Conservation (phyloP, 345 rosid species). For the Lepidium sativum region DNA sequence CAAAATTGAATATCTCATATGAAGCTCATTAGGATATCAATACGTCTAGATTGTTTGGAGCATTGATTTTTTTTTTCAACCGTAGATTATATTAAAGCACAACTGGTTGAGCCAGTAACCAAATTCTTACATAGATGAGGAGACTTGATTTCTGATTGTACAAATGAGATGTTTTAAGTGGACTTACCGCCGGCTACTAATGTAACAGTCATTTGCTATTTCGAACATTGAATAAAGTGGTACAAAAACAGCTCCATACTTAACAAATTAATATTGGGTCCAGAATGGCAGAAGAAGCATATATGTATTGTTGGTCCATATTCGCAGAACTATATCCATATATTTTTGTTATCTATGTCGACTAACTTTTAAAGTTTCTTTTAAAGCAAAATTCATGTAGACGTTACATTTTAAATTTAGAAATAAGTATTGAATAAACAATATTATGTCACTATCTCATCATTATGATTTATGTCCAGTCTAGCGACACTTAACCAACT, state of each 20-base stretch:
- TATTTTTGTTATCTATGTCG: neutral
- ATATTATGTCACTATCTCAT: neutral
- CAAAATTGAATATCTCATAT: neutral
- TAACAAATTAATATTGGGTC: neutral
- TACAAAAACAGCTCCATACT: neutral
- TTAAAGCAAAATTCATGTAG: neutral
- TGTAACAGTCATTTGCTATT: no score
- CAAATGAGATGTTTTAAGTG: no score
- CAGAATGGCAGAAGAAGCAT: neutral
- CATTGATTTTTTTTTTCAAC: no score
- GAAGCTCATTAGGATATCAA: neutral
- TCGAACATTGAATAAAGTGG: constrained; percentile 4
- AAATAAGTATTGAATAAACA: neutral
- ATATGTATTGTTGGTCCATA: neutral
- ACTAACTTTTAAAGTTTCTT: neutral
- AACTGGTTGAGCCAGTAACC: no score
- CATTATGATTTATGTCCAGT: neutral
- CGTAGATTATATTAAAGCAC: no score
- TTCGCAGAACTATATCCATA: neutral
- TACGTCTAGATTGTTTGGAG: neutral
- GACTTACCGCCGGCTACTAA: no score
- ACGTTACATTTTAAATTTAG: neutral
- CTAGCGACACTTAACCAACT: constrained; percentile 11
- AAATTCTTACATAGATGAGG: no score
- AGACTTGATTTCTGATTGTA: no score